A percentile compares a stretch with the other conserved stretches of the same genome.
Conservation (phyloP, 805 yeast genomes). For the Yarrowia sp. region DNA sequence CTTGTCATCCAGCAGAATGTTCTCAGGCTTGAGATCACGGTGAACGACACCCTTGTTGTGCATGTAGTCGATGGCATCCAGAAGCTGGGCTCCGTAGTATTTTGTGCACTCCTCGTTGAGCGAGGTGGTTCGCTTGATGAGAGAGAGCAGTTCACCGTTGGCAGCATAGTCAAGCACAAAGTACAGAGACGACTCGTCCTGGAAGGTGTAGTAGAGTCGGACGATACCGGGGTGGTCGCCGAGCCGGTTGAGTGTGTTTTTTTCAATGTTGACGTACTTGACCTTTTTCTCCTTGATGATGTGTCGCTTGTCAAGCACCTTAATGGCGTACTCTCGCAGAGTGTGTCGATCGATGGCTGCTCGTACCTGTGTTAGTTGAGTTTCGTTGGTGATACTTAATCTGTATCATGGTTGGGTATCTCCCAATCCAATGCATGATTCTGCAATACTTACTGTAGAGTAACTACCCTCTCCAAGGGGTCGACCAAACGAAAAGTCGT, state of each 20-base stretch:
- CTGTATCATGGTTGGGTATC: not conserved
- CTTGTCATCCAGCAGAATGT: conserved; percentile 81
- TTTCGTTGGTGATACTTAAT: not conserved
- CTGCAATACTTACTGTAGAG: conserved; percentile 64
- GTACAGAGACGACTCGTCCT: conserved; percentile 84
- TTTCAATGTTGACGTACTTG: conserved; percentile 95
- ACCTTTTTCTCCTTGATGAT: conserved; percentile 93
- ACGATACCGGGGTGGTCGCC: conserved; percentile 96
- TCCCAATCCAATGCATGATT: not conserved
- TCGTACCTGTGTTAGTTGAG: conserved; percentile 53
- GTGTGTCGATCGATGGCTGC: conserved; percentile 82
- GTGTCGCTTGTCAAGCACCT: conserved; percentile 88
- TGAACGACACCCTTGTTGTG: conserved; percentile 91
- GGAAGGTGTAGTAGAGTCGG: conserved; percentile 90
- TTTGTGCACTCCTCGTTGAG: conserved; percentile 75
- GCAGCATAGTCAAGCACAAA: conserved; percentile 94
- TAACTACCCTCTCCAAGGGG: conserved; percentile 95
- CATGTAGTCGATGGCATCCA: conserved; percentile 90
- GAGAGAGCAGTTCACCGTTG: conserved; percentile 87
- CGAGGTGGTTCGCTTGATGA: conserved; percentile 70
- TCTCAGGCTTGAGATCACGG: conserved; percentile 94
- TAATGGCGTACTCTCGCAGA: conserved; percentile 82
- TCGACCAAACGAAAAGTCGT: conserved; percentile 88
- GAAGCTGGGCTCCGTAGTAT: conserved; percentile 82
- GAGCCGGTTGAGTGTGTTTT: conserved; percentile 81